phyloP scores from a whole-genome alignment of 2,329 filamentous ascomycete species.

The Canariomyces notabilis region DNA sequence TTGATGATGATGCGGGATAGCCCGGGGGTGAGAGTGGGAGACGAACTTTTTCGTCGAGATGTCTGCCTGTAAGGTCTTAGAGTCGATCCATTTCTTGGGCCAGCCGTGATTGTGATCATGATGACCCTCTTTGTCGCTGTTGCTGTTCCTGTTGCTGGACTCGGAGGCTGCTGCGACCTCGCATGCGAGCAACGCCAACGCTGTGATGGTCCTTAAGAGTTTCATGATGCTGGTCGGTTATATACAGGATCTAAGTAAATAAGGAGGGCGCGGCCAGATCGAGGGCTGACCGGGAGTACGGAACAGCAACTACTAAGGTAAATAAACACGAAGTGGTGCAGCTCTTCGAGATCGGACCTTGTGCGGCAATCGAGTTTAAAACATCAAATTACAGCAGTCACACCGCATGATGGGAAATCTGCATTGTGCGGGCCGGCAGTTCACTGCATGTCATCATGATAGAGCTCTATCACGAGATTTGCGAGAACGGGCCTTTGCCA shows the following conservation, averaged over 20 bases:
- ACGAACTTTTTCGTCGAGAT: conserved; percentile 29
- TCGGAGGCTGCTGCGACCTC: neutral
- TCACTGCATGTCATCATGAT: neutral
- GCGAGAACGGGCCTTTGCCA: no score
- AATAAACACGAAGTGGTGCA: no score
- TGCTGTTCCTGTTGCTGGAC: no score
- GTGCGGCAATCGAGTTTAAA: no score
- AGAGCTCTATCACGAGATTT: no score
- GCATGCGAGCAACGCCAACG: conserved; percentile 5
- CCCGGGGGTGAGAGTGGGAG: neutral
- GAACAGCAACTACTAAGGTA: no score
- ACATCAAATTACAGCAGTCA: no score
- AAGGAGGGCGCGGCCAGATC: neutral
- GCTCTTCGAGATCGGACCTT: no score
- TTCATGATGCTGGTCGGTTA: conserved; percentile 3
- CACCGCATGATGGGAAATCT: no score
- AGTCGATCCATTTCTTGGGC: conserved; percentile 25
- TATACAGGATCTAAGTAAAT: neutral
- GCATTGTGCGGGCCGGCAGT: neutral
- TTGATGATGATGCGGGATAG: neutral
- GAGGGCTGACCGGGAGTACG: neutral
- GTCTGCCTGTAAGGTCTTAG: conserved; percentile 35
- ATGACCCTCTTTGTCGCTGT: neutral
- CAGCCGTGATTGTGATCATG: conserved; percentile 1
- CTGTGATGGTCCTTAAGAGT: conserved; percentile 1